Conservation (phyloP, 345 rosid genomes). For the Schrenkiella parvula region DNA sequence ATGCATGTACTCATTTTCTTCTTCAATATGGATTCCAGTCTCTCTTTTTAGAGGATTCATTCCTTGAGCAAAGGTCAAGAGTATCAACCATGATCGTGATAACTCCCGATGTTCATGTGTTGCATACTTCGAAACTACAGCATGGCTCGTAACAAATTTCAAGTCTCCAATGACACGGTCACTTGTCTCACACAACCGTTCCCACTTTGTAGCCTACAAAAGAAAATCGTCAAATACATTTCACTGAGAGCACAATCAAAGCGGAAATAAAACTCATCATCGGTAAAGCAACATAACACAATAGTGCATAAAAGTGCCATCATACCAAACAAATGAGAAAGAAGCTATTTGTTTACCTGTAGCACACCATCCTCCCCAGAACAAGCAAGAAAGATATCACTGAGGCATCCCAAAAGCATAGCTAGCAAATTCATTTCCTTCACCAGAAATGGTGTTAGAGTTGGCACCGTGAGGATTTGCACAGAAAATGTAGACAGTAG, state of each 20-base stretch:
- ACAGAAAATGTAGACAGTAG: constrained; percentile 75
- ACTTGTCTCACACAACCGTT: constrained; percentile 50
- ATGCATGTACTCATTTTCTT: constrained; percentile 59
- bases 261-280: neutral
- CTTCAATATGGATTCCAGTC: constrained; percentile 67
- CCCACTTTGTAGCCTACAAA: constrained; percentile 69
- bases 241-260: constrained; percentile 4
- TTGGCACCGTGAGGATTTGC: constrained; percentile 92
- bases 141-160: constrained; percentile 81
- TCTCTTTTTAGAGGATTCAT: constrained; percentile 84
- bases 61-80: constrained; percentile 81
- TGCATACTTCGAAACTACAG: constrained; percentile 57
- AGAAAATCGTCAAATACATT: constrained; percentile 18
- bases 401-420: constrained; percentile 72
- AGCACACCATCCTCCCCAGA: constrained; percentile 76
- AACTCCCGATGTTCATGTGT: constrained; percentile 55
- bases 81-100: constrained; percentile 70
- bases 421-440: constrained; percentile 67
- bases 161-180: constrained; percentile 76
- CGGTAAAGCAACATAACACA: neutral
- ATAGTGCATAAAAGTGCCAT: neutral
- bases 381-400: constrained; percentile 57
- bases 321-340: constrained; percentile 2
- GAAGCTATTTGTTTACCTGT: constrained; percentile 45
- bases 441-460: constrained; percentile 85